Conservation (phyloP, 2,329 filamentous ascomycete species). For the Calonectria henricotiae region DNA sequence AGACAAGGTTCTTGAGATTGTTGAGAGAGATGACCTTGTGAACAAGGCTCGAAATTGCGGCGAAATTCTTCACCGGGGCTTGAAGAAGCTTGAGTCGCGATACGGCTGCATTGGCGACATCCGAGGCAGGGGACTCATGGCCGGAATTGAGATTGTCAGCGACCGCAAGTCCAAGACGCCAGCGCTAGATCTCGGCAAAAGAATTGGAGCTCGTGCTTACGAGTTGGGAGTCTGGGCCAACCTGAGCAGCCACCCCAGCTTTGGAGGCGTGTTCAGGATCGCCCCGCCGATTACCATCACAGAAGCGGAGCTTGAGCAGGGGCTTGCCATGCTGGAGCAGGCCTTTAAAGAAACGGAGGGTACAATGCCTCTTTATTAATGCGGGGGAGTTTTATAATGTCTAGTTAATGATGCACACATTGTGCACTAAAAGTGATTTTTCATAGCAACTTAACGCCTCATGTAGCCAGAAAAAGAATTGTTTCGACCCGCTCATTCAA, state of each 20-base stretch:
- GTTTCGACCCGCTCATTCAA: not conserved
- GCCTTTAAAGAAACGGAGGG: constrained; percentile 47
- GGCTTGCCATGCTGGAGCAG: constrained; percentile 71
- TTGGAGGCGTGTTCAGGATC: constrained; percentile 73
- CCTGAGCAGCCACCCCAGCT: constrained; percentile 68
- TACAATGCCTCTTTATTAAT: constrained; percentile 30
- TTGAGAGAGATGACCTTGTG: constrained; percentile 70
- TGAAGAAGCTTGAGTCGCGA: constrained; percentile 64
- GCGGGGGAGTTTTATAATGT: not conserved
- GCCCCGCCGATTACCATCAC: constrained; percentile 75
- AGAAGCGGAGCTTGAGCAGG: constrained; percentile 66
- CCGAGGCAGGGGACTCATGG: constrained; percentile 72
- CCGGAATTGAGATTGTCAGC: constrained; percentile 72
- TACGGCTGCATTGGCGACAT: constrained; percentile 77
- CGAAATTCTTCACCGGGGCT: constrained; percentile 63
- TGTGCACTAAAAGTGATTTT: not conserved
- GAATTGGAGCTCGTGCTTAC: constrained; percentile 65
- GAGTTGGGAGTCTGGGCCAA: constrained; percentile 73
- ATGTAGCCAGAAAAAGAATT: not conserved
- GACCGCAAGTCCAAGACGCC: constrained; percentile 66
- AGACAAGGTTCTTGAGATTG: constrained; percentile 75
- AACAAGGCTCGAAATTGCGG: constrained; percentile 64
- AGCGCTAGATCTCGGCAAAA: constrained; percentile 64
- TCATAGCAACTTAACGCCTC: not conserved
- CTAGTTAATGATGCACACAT: constrained; percentile 1